phyloP scores from a whole-genome alignment of 805 yeast genomes.

The Candida taoyuanica region DNA sequence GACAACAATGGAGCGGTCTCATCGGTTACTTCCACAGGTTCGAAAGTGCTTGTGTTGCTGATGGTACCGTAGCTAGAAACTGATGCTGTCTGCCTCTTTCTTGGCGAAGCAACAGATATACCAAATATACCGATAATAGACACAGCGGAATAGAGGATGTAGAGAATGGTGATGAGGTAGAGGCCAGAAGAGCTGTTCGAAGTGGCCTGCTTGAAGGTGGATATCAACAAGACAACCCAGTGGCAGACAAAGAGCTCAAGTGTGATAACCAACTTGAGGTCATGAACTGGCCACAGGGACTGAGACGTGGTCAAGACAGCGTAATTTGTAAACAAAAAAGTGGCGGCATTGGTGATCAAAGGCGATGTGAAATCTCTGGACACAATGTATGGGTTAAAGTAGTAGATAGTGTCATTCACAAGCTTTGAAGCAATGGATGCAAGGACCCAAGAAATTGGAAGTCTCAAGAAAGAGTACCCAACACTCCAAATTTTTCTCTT shows the following conservation, averaged over 20 bases:
- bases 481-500: conserved; percentile 47
- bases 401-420: conserved; percentile 37
- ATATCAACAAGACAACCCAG: conserved; percentile 53
- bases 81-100: conserved; percentile 1
- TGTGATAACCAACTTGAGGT: conserved; percentile 54
- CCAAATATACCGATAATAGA: conserved; percentile 47
- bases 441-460: conserved; percentile 51
- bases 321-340: conserved; percentile 52
- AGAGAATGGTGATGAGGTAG: conserved; percentile 43
- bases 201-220: conserved; percentile 44
- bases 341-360: conserved; percentile 42
- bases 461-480: conserved; percentile 45
- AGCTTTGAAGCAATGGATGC: conserved; percentile 37
- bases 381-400: conserved; percentile 44
- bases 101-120: conserved; percentile 29
- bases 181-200: conserved; percentile 42
- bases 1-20: conserved; percentile 33
- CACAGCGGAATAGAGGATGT: conserved; percentile 41
- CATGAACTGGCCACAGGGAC: conserved; percentile 42
- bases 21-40: conserved; percentile 12
- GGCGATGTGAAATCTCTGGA: conserved; percentile 48
- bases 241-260: conserved; percentile 48
- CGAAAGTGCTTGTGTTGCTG: neutral
- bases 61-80: conserved; percentile 12
- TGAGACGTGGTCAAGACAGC: conserved; percentile 40